Conservation (phyloP, 257 asterid genomes). For the Lavandula angustifolia region DNA sequence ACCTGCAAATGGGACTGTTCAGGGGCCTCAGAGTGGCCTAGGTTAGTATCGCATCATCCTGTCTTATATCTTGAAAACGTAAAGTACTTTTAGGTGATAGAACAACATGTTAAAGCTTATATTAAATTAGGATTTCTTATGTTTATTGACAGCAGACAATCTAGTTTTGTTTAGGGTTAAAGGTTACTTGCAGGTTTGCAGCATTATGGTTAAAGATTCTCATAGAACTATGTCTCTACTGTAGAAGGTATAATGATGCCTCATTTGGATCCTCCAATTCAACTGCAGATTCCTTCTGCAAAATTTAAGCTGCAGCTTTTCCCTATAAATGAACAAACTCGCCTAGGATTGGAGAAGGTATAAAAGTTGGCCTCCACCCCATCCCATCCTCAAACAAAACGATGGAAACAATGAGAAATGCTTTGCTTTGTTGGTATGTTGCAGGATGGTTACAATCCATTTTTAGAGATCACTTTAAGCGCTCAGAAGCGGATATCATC, state of each 20-base stretch:
- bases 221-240: slow-evolving; percentile 23
- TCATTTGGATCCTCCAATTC: slow-evolving; percentile 37
- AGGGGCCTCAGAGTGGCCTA: slow-evolving; percentile 30
- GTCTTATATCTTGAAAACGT: slow-evolving; percentile 11
- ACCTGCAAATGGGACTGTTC: slow-evolving; percentile 37
- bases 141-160: background rate
- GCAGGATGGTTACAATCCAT: slow-evolving; percentile 87
- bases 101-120: background rate
- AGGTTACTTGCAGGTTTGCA: slow-evolving; percentile 18
- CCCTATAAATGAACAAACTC: slow-evolving; percentile 61
- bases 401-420: slow-evolving; percentile 5
- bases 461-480: slow-evolving; percentile 79
- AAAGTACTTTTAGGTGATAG: background rate
- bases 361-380: slow-evolving; percentile 1
- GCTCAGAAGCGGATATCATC: slow-evolving; percentile 76
- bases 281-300: slow-evolving; percentile 43
- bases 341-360: slow-evolving; percentile 74
- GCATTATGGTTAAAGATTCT: slow-evolving; percentile 19
- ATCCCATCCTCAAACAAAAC: background rate
- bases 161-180: background rate
- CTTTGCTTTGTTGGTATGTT: slow-evolving; percentile 16
- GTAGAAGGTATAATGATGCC: slow-evolving; percentile 33
- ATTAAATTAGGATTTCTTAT: background rate
- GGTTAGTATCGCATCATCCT: slow-evolving; percentile 28
- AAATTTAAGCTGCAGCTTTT: slow-evolving; percentile 87